Evolutionary conservation across 345 rosid genomes (phyloP).

Genomic region (Dipteronia sinensis): DNA sequence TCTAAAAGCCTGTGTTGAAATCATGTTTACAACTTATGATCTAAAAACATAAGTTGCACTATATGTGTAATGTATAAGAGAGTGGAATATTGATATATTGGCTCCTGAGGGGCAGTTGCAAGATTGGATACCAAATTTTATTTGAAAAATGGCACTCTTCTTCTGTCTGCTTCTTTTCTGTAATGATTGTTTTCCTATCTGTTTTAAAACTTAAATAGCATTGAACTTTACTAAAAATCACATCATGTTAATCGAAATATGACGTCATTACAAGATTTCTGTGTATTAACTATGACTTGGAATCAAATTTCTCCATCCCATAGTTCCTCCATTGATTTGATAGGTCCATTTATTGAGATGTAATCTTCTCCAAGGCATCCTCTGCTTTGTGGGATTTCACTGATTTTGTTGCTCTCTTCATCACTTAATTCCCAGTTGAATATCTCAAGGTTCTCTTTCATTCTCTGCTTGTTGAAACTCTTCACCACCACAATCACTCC

Average conservation of each 20-base stretch:
- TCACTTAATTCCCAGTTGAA: constrained; percentile 56
- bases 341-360: constrained; percentile 39
- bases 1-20: no score
- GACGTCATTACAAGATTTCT: background rate
- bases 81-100: background rate
- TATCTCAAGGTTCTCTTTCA: constrained; percentile 60
- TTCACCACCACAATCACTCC: constrained; percentile 53
- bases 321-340: constrained; percentile 38
- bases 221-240: background rate
- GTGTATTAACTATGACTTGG: background rate
- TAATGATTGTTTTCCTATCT: background rate
- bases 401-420: constrained; percentile 45
- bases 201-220: background rate
- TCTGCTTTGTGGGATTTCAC: constrained; percentile 52
- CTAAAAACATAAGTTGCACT: no score
- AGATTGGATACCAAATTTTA: no score
- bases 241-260: background rate
- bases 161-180: background rate
- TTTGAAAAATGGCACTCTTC: background rate
- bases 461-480: constrained; percentile 57
- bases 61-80: no score
- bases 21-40: no score
- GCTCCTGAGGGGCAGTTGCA: background rate
- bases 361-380: constrained; percentile 31
- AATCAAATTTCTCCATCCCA: constrained; percentile 52